phyloP scores from a whole-genome alignment of 2,329 filamentous ascomycete species.

The Penicillium sp. region DNA sequence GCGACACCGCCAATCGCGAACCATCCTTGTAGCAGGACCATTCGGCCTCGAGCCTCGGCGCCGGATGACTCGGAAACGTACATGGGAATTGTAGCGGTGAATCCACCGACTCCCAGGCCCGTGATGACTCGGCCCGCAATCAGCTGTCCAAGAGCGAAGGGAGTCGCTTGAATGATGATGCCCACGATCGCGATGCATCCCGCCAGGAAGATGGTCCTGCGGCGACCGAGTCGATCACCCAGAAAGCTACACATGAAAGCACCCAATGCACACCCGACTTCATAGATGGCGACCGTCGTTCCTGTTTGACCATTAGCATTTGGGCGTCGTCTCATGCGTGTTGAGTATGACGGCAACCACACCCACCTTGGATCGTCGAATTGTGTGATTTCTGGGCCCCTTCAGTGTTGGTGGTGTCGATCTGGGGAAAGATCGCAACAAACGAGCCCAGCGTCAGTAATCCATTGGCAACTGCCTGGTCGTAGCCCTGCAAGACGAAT shows the following conservation, averaged over 20 bases:
- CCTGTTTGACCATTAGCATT: conserved; percentile 7
- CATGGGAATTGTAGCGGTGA: conserved; percentile 28
- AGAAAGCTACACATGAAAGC: conserved; percentile 13
- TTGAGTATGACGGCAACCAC: not conserved
- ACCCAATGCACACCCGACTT: conserved; percentile 25
- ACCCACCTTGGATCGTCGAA: conserved; percentile 19
- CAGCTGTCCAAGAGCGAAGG: conserved; percentile 12
- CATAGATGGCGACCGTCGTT: conserved; percentile 26
- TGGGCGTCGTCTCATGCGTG: not conserved
- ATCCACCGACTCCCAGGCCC: conserved; percentile 24
- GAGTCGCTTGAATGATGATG: conserved; percentile 18
- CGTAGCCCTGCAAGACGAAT: conserved; percentile 19
- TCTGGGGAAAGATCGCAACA: conserved; percentile 16
- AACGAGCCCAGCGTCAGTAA: conserved; percentile 18
- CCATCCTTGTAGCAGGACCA: conserved; percentile 21
- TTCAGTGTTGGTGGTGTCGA: conserved; percentile 15
- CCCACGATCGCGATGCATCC: conserved; percentile 17
- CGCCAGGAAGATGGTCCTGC: conserved; percentile 17
- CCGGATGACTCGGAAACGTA: conserved; percentile 20
- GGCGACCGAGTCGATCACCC: conserved; percentile 20
- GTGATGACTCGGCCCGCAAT: conserved; percentile 19
- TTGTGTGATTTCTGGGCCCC: conserved; percentile 16
- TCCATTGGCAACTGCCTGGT: conserved; percentile 19
- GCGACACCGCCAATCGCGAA: conserved; percentile 20
- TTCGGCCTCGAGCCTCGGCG: conserved; percentile 17